These are phyloP conservation scores for Boletus edulis DNA, from an alignment of 768 basidiomycete species.

Conservation along the genomic window DNA sequence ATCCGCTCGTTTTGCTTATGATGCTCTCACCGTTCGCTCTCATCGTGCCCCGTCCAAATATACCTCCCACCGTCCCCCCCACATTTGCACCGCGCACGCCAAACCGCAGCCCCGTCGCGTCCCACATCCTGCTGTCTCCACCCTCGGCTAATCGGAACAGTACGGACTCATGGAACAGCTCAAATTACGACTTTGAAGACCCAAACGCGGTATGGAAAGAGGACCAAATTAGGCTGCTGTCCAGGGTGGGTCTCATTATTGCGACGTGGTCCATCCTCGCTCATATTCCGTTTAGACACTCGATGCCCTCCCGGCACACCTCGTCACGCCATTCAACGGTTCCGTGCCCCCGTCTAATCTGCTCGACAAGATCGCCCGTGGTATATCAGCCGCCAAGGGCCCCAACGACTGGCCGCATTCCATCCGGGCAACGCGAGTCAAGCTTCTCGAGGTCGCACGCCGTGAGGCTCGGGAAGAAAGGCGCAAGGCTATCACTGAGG, in stretches of 20 bases:
- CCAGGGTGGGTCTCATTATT: constrained; percentile 47
- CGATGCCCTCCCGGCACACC: constrained; percentile 77
- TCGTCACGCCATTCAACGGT: constrained; percentile 86
- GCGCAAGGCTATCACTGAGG: constrained; percentile 43
- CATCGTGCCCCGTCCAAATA: constrained; percentile 58
- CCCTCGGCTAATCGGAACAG: constrained; percentile 53
- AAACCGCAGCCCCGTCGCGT: constrained; percentile 49
- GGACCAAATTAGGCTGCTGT: constrained; percentile 66
- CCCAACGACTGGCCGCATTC: constrained; percentile 82
- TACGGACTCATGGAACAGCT: constrained; percentile 84
- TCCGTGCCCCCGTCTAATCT: constrained; percentile 82
- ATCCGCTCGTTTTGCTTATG: constrained; percentile 42
- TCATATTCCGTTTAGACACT: constrained; percentile 49
- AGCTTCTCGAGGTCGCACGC: constrained; percentile 78
- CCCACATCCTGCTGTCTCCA: constrained; percentile 49
- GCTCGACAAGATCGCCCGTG: constrained; percentile 82
- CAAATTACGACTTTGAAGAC: constrained; percentile 62
- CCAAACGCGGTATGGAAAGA: constrained; percentile 70
- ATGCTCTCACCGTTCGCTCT: constrained; percentile 55
- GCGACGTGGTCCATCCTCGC: neutral
- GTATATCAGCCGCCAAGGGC: constrained; percentile 72
- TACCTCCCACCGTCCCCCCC: constrained; percentile 25
- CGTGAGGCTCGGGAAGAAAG: constrained; percentile 53
- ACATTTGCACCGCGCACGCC: constrained; percentile 58
- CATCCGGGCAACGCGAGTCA: constrained; percentile 74